Percentiles rank a stretch among this genome's conserved stretches.
Conservation (phyloP, 768 basidiomycete genomes). For the Russula olivacea region DNA sequence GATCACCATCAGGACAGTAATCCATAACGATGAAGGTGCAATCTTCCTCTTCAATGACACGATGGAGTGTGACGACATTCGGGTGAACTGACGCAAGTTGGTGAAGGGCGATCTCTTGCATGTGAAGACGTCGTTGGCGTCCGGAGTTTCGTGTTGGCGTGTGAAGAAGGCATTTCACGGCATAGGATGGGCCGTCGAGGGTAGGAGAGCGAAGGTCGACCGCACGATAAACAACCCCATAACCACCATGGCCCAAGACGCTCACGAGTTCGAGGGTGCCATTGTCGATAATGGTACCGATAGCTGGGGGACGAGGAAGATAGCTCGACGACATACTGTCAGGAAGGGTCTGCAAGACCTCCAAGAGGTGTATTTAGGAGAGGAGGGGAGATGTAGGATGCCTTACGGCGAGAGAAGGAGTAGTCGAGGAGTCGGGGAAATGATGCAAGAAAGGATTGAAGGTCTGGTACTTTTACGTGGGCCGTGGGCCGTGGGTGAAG, state of each 20-base stretch:
- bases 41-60: conserved; percentile 75
- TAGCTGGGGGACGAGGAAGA: conserved; percentile 39
- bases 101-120: conserved; percentile 83
- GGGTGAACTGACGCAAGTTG: conserved; percentile 69
- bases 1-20: conserved; percentile 83
- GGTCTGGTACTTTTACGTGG: conserved; percentile 29
- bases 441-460: conserved; percentile 26
- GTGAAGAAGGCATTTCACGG: conserved; percentile 86
- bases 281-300: conserved; percentile 80
- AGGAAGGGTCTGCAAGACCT: conserved; percentile 20
- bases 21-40: conserved; percentile 92
- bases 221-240: conserved; percentile 92
- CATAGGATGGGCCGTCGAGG: conserved; percentile 54
- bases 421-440: conserved; percentile 30
- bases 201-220: conserved; percentile 42
- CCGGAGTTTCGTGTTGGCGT: conserved; percentile 41
- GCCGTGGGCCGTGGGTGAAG: conserved; percentile 33
- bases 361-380: conserved; percentile 12
- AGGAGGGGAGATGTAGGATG: conserved; percentile 2
- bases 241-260: conserved; percentile 88
- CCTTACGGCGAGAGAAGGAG: conserved; percentile 23
- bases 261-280: conserved; percentile 77
- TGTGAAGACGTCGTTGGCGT: conserved; percentile 65
- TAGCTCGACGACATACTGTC: conserved; percentile 32
- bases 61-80: conserved; percentile 82